Evolutionary conservation across 2,329 filamentous ascomycete species (phyloP), one percentile per base, ranked within the genome.

Genomic region (Botryotinia calthae): DNA sequence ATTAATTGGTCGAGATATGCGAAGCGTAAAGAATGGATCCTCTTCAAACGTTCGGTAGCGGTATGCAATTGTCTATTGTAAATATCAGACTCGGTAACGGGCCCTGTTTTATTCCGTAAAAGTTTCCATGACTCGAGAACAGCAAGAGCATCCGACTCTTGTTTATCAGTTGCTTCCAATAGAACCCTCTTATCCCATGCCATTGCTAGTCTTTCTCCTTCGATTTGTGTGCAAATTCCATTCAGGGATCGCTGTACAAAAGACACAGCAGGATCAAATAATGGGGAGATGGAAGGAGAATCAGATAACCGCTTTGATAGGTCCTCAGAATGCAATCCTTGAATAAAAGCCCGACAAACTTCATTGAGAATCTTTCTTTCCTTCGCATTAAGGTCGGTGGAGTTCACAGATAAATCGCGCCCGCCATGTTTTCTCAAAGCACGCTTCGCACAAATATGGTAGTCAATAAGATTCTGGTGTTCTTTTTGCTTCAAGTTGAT

Each of bases 11-110:
- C 83, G 14, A 90, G 82, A 14, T 84, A 81, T 68, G 86, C 78
- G 9, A 91, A 79, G 74, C 88, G 87, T 16, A 90, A 78, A 0
- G 86, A 86, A 1, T 85, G 83, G 10, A 87, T 83, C 73, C 82
- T 85, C 74, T 84, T 87, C 72, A 91, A 79, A 68, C 81, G 82
- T 9, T 87, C 85, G 0, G 85, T 79, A 2, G 82, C 81, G 9
- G 83, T 37, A 69, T 87, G 85, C 20, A 91, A 81, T 70, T 88
- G 85, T 76, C 86, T 88, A 73, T 85, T 86, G 77, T 86, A 88
- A 1, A 78, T 76, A 2, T 87, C 75, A 5, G 86, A 84, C 67
- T 89, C 86, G 1, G 80, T 75, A 4, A 79, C 75, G 14, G 80
- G 64, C 80, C 80, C 74, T 84, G 85, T 18, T 59, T 75, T 76